phyloP scores from a whole-genome alignment of 179 eudicot genomes.

The Spinacia oleracea region DNA sequence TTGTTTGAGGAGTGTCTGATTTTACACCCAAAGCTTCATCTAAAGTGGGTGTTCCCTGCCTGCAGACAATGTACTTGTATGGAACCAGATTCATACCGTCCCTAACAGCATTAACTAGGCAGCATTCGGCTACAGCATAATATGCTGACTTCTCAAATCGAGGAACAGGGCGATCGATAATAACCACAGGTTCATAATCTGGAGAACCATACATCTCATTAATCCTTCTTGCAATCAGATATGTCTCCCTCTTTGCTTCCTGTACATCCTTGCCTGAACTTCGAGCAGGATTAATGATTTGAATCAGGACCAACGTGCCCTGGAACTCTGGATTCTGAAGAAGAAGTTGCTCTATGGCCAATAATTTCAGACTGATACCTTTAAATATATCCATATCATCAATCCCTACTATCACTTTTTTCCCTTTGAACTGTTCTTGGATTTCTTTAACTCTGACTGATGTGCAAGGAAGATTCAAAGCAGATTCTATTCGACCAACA shows the following conservation, averaged over 20 bases:
- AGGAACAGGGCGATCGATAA: slow-evolving; percentile 79
- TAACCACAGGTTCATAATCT: slow-evolving; percentile 62
- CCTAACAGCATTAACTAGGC: slow-evolving; percentile 87
- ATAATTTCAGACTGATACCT: slow-evolving; percentile 81
- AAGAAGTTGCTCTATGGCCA: slow-evolving; percentile 75
- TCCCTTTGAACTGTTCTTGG: slow-evolving; percentile 65
- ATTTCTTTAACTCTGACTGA: slow-evolving; percentile 57
- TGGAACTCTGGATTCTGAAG: slow-evolving; percentile 45
- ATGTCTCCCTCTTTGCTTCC: slow-evolving; percentile 75
- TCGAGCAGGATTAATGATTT: slow-evolving; percentile 89
- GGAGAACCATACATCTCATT: slow-evolving; percentile 55
- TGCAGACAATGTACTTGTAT: slow-evolving; percentile 77
- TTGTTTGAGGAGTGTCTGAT: slow-evolving; percentile 53
- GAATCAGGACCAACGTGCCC: slow-evolving; percentile 68
- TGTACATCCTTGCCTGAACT: slow-evolving; percentile 92
- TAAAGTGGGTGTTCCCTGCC: slow-evolving; percentile 66
- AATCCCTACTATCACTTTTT: slow-evolving; percentile 72
- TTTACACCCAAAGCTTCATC: slow-evolving; percentile 56
- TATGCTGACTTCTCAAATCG: slow-evolving; percentile 89
- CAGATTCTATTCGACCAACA: slow-evolving; percentile 66
- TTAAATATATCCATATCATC: slow-evolving; percentile 96
- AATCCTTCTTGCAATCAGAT: slow-evolving; percentile 57
- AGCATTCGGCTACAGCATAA: slow-evolving; percentile 79
- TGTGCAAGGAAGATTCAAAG: slow-evolving; percentile 63
- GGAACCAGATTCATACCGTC: slow-evolving; percentile 96